Evolutionary conservation across 768 basidiomycete genomes (phyloP).

Genomic region (Tephrocybe sp.): DNA sequence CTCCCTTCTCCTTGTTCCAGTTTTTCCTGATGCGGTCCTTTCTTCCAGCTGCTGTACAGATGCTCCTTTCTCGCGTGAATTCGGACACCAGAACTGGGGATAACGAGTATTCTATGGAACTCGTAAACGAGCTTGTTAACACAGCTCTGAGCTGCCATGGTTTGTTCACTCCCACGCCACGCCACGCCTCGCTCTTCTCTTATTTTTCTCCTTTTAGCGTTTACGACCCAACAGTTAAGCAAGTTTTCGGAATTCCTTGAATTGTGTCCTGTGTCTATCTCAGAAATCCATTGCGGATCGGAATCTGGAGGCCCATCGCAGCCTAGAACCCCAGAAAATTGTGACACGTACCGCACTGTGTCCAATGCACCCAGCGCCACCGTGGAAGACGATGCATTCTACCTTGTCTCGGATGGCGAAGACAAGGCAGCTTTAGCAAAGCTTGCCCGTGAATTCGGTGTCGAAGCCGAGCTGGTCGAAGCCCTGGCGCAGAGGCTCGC

Average conservation of each 20-base stretch:
- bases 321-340: constrained; percentile 25
- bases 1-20: background rate
- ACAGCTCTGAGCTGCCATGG: constrained; percentile 58
- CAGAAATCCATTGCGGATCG: constrained; percentile 11
- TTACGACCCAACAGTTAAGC: constrained; percentile 58
- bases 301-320: constrained; percentile 16
- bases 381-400: constrained; percentile 10
- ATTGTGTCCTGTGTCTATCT: constrained; percentile 12
- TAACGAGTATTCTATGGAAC: constrained; percentile 34
- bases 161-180: constrained; percentile 24
- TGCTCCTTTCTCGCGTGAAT: constrained; percentile 49
- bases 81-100: constrained; percentile 27
- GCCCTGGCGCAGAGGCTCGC: constrained; percentile 61
- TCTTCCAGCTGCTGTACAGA: constrained; percentile 48
- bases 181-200: background rate
- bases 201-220: constrained; percentile 37
- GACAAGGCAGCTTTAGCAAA: constrained; percentile 37
- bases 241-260: constrained; percentile 44
- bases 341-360: constrained; percentile 10
- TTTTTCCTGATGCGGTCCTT: constrained; percentile 6
- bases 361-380: constrained; percentile 7
- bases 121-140: constrained; percentile 41
- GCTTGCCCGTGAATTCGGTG: constrained; percentile 75
- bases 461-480: constrained; percentile 64
- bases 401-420: constrained; percentile 11